Evolutionary conservation across 1,284 basidiomycete genomes (phyloP).

Genomic region (Violaceomyces palustris): DNA sequence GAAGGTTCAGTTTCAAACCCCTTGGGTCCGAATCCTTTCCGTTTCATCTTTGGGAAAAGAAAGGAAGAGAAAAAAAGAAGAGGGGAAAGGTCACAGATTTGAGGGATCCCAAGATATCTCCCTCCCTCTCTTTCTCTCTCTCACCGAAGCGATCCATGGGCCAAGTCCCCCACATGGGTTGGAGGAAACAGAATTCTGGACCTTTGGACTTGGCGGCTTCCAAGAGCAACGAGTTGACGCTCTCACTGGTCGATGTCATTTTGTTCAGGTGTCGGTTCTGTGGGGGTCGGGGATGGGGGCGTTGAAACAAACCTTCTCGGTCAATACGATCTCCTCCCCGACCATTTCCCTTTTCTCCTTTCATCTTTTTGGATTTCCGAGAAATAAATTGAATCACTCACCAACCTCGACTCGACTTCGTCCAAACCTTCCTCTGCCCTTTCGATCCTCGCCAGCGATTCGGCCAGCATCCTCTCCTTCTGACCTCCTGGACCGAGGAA

Average conservation of each 20-base stretch:
- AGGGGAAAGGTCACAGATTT: conserved; percentile 2
- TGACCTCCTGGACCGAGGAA: conserved; percentile 12
- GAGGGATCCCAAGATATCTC: no score
- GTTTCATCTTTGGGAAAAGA: not conserved
- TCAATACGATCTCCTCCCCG: not conserved
- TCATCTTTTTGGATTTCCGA: not conserved
- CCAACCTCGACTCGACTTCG: conserved; percentile 18
- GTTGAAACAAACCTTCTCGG: not conserved
- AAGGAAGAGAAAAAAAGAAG: not conserved
- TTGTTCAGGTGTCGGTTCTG: conserved; percentile 23
- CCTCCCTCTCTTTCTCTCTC: not conserved
- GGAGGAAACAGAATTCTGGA: conserved; percentile 22
- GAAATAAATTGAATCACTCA: conserved; percentile 3
- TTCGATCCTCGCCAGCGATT: conserved; percentile 15
- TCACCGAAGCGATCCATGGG: conserved; percentile 38
- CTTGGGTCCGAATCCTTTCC: not conserved
- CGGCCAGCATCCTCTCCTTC: conserved; percentile 16
- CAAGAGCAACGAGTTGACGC: conserved; percentile 12
- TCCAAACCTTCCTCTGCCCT: conserved; percentile 12
- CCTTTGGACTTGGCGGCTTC: conserved; percentile 29
- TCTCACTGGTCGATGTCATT: conserved; percentile 21
- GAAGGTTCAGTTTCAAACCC: not conserved
- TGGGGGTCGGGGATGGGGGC: not conserved
- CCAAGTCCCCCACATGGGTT: conserved; percentile 45
- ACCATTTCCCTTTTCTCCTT: not conserved